These are phyloP conservation scores for Hypholoma sublateritium DNA, from an alignment of 768 basidiomycete genomes.

Conservation along the genomic window DNA sequence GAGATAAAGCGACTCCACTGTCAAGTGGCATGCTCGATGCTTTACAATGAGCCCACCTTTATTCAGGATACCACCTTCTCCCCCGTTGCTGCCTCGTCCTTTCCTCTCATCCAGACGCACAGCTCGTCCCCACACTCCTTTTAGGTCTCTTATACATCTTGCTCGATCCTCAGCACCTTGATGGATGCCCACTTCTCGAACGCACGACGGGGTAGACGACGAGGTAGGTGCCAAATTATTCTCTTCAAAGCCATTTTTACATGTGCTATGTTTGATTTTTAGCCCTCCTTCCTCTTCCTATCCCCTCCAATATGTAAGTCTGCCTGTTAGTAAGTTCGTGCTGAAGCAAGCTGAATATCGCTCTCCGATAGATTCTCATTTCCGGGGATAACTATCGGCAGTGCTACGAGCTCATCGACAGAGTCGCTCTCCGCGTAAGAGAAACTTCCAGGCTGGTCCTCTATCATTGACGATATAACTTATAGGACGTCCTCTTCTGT, in stretches of 20 bases:
- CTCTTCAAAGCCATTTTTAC: neutral
- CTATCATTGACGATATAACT: no score
- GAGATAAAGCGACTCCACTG: conserved; percentile 11
- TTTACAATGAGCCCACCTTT: conserved; percentile 1
- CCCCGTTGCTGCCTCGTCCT: conserved; percentile 1
- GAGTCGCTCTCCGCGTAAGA: no score
- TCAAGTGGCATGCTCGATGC: conserved; percentile 5
- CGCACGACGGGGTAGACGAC: conserved; percentile 15
- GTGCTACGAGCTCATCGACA: no score
- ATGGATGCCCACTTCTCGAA: conserved; percentile 20
- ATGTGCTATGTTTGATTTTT: neutral
- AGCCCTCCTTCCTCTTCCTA: conserved; percentile 2
- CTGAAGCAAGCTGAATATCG: no score
- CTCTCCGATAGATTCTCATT: no score
- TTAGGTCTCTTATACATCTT: conserved; percentile 2
- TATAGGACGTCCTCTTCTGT: no score
- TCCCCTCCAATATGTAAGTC: neutral
- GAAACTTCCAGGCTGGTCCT: no score
- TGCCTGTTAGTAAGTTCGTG: no score
- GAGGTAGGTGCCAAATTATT: neutral
- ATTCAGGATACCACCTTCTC: conserved; percentile 8
- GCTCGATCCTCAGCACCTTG: conserved; percentile 18
- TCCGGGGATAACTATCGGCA: no score
- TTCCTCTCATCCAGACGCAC: conserved; percentile 3
- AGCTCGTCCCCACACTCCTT: conserved; percentile 13